Percentiles rank a stretch among this genome's conserved stretches.
Evolutionary conservation across 2,329 filamentous ascomycete species (phyloP).

Genomic region (Cadophora sp.): DNA sequence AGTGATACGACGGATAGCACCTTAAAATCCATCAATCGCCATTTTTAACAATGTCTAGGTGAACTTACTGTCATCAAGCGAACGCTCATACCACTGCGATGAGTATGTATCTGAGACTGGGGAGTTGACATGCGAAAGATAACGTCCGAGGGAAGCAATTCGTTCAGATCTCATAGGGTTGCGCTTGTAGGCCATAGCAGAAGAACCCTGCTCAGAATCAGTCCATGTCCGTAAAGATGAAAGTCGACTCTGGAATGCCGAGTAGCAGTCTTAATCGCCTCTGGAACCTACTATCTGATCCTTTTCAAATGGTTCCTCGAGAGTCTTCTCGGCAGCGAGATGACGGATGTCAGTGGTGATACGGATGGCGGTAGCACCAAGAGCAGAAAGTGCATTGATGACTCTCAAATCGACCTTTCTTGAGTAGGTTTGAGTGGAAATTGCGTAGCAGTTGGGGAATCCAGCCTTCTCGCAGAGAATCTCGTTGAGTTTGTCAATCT

Average conservation of each 20-base stretch:
- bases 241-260: too few species aligned
- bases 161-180: slow-evolving; percentile 58
- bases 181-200: slow-evolving; percentile 61
- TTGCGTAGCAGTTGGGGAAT: slow-evolving; percentile 56
- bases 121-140: slow-evolving; percentile 48
- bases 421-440: slow-evolving; percentile 74
- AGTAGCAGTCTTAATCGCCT: not conserved
- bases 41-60: not conserved
- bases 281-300: slow-evolving; percentile 69
- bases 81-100: slow-evolving; percentile 70
- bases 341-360: slow-evolving; percentile 79
- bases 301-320: slow-evolving; percentile 84
- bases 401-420: slow-evolving; percentile 84
- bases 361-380: slow-evolving; percentile 79
- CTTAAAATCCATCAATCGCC: not conserved
- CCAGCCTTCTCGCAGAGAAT: slow-evolving; percentile 61
- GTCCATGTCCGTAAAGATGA: too few species aligned
- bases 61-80: slow-evolving; percentile 68
- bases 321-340: slow-evolving; percentile 78
- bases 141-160: slow-evolving; percentile 54
- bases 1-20: slow-evolving; percentile 67
- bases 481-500: slow-evolving; percentile 62
- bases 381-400: slow-evolving; percentile 79
- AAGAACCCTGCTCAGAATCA: slow-evolving; percentile 47
- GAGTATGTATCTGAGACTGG: slow-evolving; percentile 65